Base-by-base conservation (phyloP, 345 rosid species). In the Arabidopsis suecica region DNA sequence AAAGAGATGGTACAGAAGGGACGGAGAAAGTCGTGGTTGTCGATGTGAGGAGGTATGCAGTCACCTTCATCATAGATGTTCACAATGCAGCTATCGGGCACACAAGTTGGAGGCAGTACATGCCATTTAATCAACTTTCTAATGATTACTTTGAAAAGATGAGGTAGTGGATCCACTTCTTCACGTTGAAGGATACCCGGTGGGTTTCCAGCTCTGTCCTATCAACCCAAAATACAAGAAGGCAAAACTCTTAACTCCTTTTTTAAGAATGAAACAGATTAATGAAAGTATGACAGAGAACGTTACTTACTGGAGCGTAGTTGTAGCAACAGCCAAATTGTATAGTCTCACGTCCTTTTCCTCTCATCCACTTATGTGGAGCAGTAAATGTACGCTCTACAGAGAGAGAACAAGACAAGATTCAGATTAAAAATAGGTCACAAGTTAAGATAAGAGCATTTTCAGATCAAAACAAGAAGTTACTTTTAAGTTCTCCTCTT, bases 1-100 rank as follows among this genome's bases (percentile, higher is more conserved):
- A 88, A 87, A 0, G 93, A 88, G n/a, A 87, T 83, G 1, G 91
- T 88, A 65, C 91, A 86, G 74, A 88, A 88, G 3, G 92, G 93
- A 41, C 93, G 81, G 22, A 85, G 68, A 62, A 88, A 88, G 74
- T 88, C 91, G 4, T 85, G 89, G 72, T 85, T 86, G 65, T 88
- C 88, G 9, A 87, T 87, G 56, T 88, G 93, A 8, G 91, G 93
- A 62, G 89, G 93, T 82, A 87, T 87, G 74, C 91, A 87, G 66
- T 88, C 89, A 42, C 89, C 91, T 83, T 88, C 91, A 0, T 82
- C 85, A 28, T 88, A 88, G 63, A 88, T 85, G 60, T 88, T 88
- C 30, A 88, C 93, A 36, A 88, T 88, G 80, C 91, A 88, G 59
- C 89, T 87, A 69, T 88, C 80, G 0, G 93, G 93, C 7, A 86